phyloP scores from a whole-genome alignment of 2,329 filamentous ascomycete genomes.

The Byssochlamys sp. region DNA sequence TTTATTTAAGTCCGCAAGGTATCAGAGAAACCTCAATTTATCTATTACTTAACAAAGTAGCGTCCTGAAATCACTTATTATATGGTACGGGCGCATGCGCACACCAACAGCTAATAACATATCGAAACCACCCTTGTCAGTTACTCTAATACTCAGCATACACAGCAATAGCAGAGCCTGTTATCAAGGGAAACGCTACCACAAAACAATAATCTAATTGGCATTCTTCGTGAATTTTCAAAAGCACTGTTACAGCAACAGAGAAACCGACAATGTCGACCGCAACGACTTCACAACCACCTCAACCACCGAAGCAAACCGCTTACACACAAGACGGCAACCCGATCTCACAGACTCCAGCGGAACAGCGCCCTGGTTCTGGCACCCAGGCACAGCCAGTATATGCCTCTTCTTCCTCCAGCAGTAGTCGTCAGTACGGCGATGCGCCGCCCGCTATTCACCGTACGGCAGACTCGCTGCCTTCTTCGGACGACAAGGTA shows the following conservation, averaged over 20 bases:
- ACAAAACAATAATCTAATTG: neutral
- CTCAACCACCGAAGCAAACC: slow-evolving; percentile 27
- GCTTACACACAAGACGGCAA: slow-evolving; percentile 24
- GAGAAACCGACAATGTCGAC: neutral
- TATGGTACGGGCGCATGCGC: neutral
- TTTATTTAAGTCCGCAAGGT: neutral
- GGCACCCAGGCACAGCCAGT: neutral
- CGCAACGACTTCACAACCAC: slow-evolving; percentile 9
- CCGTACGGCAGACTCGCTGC: slow-evolving; percentile 17
- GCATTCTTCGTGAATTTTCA: neutral
- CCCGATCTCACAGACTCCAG: slow-evolving; percentile 22
- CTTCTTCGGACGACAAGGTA: slow-evolving; percentile 18
- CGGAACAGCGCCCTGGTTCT: slow-evolving; percentile 5
- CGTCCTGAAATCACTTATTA: neutral
- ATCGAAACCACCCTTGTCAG: neutral
- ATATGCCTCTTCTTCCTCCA: neutral
- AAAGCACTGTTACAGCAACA: no score
- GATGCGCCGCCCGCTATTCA: slow-evolving; percentile 16
- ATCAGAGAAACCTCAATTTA: neutral
- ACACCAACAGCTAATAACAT: neutral
- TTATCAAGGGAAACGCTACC: neutral
- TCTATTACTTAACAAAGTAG: neutral
- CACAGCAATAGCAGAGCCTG: neutral
- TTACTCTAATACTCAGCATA: neutral
- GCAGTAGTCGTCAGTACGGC: slow-evolving; percentile 12